Base-by-base conservation (phyloP, 345 rosid genomes). In the Hibiscus trionum region DNA sequence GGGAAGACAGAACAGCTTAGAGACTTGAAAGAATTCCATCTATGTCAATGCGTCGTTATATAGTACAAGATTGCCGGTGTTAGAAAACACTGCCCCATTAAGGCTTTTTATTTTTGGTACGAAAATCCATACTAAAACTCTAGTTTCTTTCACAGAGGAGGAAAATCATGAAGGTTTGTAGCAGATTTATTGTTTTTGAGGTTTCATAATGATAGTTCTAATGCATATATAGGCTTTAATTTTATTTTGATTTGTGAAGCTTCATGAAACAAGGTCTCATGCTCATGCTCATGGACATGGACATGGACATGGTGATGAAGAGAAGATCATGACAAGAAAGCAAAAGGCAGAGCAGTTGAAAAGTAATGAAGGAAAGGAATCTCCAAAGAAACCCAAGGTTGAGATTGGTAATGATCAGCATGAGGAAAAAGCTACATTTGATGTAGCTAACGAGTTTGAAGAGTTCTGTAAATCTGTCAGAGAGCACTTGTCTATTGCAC, bases 231-330 rank as follows among this genome's bases (percentile, higher is more conserved):
- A 55, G 8, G 12, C 11, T 7, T 44, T 72, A 4, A 53, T 44
- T 14, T 31, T 46, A 2, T 24, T 61, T 61, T 57, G 16, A 53
- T n/a, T n/a, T 60, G 11, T 65, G 15, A 87, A 86, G 91, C 89
- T 87, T 26, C 92, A 85, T 71, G 97, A 93, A 75, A 88, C 88
- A 9, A 88, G 96, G 80, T 86, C 96, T 50, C 90, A 82, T 72
- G 8, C 74, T 44, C 76, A 73, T 21, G 21, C 21, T 21, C 24
- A 21, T 21, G 24, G 24, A 21, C 24, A 21, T 21, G 24, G 24
- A 21, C 24, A 21, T 49, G 70, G 19, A 19, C 90, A 84, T 64
- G 76, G 70, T 9, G 88, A 87, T 15, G 96, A 91, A 4, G 87
- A 83, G 27, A 90, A 82, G 82, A 81, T 85, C 39, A 86, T 79